These are phyloP conservation scores for Citrus medica DNA, from an alignment of 345 rosid genomes.

Conservation along the genomic window DNA sequence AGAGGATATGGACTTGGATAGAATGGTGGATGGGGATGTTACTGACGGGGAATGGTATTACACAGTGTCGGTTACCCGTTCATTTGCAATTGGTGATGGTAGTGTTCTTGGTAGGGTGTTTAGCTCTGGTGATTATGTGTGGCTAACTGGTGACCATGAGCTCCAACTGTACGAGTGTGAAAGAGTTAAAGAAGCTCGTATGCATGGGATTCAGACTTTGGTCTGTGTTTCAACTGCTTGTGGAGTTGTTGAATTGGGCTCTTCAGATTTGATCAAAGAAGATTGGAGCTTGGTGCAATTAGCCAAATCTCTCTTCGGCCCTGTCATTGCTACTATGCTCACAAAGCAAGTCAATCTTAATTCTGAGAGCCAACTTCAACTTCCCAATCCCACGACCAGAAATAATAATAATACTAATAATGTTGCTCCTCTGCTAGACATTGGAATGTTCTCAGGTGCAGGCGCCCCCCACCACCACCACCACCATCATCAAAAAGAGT, in stretches of 20 bases:
- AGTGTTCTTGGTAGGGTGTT: slow-evolving; percentile 32
- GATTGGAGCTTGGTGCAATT: slow-evolving; percentile 37
- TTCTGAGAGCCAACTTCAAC: slow-evolving; percentile 4
- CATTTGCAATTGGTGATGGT: slow-evolving; percentile 32
- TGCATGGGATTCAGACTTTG: slow-evolving; percentile 44
- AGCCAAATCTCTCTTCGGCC: slow-evolving; percentile 33
- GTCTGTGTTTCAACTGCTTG: slow-evolving; percentile 37
- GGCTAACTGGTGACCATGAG: slow-evolving; percentile 37
- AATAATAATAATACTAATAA: neutral
- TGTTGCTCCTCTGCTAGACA: slow-evolving; percentile 19
- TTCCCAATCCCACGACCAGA: neutral
- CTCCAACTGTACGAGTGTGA: slow-evolving; percentile 37
- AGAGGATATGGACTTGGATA: slow-evolving; percentile 28
- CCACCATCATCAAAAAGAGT: slow-evolving; percentile 6
- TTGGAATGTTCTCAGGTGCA: slow-evolving; percentile 14
- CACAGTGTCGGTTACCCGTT: slow-evolving; percentile 29
- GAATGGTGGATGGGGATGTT: slow-evolving; percentile 20
- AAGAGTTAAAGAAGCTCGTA: slow-evolving; percentile 44
- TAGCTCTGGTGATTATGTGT: slow-evolving; percentile 29
- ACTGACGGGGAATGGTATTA: slow-evolving; percentile 43
- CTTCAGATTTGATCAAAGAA: slow-evolving; percentile 30
- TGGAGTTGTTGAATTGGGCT: slow-evolving; percentile 63
- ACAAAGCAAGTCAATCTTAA: slow-evolving; percentile 9
- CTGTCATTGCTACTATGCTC: slow-evolving; percentile 8
- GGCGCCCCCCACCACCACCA: no score